Evolutionary conservation across 257 asterid genomes (phyloP).

Genomic region (Solanum chilense): DNA sequence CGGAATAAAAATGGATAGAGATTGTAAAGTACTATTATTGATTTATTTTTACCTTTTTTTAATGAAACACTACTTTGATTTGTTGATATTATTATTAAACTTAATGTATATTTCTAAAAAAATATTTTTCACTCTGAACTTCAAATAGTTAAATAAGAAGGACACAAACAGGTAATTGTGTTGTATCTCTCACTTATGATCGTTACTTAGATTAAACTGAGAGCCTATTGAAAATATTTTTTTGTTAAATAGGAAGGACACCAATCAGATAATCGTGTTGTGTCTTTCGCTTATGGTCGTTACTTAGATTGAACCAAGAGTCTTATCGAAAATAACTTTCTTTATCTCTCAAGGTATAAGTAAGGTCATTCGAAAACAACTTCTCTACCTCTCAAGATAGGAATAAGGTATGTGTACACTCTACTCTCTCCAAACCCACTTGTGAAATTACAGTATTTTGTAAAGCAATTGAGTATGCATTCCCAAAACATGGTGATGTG

Average conservation of each 20-base stretch:
- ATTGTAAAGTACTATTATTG: too few relatives aligned
- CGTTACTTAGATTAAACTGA: not conserved
- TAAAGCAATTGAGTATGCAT: not conserved
- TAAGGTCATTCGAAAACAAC: not conserved
- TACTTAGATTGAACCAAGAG: not conserved
- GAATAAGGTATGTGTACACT: not conserved
- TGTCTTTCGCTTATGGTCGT: not conserved
- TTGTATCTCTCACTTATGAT: not conserved
- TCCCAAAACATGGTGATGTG: not conserved
- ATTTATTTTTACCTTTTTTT: too few relatives aligned
- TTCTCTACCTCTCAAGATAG: not conserved
- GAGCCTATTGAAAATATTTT: too few relatives aligned
- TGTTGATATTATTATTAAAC: too few relatives aligned
- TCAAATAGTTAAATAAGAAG: too few relatives aligned
- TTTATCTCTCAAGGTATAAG: not conserved
- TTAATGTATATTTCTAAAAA: too few relatives aligned
- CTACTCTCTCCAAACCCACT: not conserved
- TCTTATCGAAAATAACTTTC: too few relatives aligned
- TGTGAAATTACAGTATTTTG: not conserved
- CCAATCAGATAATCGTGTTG: too few relatives aligned
- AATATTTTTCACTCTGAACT: not conserved
- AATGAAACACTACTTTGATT: not conserved
- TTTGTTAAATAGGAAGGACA: not conserved
- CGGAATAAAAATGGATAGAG: too few relatives aligned
- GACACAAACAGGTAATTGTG: too few relatives aligned